Conservation (phyloP, 192 early-diverging fungal genomes). For the Lunasporangiospora selenospora region DNA sequence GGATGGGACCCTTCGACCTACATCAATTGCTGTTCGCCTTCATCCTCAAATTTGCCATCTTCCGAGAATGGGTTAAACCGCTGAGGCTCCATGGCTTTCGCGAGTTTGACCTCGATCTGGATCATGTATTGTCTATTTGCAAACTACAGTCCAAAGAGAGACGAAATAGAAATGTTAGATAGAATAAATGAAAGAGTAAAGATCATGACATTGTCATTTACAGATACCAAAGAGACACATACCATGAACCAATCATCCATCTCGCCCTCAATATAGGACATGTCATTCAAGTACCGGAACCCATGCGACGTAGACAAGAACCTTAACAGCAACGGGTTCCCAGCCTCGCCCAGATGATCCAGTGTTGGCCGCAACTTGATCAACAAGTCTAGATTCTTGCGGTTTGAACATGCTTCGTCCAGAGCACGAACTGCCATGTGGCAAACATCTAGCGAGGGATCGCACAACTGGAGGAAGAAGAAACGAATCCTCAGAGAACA, state of each 20-base stretch:
- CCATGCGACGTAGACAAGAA: conserved; percentile 77
- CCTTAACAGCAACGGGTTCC: conserved; percentile 69
- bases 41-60: conserved; percentile 41
- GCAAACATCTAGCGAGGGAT: conserved; percentile 74
- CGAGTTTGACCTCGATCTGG: conserved; percentile 41
- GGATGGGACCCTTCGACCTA: conserved; percentile 13
- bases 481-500: no score
- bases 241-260: conserved; percentile 88
- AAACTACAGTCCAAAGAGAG: no score
- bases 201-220: no score
- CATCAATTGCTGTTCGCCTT: conserved; percentile 23
- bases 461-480: conserved; percentile 64
- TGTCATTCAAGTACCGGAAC: conserved; percentile 70
- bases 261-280: conserved; percentile 77
- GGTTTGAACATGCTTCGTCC: conserved; percentile 71
- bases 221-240: no score
- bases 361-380: conserved; percentile 74
- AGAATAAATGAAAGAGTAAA: no score
- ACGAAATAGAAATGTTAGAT: no score
- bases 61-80: conserved; percentile 42
- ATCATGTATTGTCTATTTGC: conserved; percentile 49
- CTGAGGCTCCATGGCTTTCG: conserved; percentile 42
- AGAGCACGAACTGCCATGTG: conserved; percentile 72
- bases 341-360: conserved; percentile 75
- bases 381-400: conserved; percentile 71